Conservation (phyloP, 148 eudicot genomes). For the Beta vulgaris region DNA sequence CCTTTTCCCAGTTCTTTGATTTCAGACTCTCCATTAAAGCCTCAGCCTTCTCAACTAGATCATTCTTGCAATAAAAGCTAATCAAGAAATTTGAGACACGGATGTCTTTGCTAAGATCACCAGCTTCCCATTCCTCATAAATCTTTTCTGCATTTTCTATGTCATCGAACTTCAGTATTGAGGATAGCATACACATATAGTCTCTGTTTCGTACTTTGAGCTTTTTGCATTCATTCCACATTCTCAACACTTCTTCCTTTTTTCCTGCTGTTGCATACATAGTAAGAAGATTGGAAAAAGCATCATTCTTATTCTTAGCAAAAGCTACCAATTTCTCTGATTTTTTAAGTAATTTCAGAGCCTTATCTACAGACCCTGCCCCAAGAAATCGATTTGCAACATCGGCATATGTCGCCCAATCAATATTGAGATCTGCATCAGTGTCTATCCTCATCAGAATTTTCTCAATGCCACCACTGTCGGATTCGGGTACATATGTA, state of each 20-base stretch:
- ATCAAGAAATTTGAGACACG: constrained; percentile 37
- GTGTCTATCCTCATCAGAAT: constrained; percentile 33
- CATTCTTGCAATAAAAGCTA: constrained; percentile 35
- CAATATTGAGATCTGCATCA: constrained; percentile 27
- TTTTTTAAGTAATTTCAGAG: constrained; percentile 31
- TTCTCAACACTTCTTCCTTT: constrained; percentile 43
- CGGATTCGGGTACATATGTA: constrained; percentile 27
- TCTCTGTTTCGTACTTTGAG: constrained; percentile 28
- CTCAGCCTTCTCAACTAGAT: constrained; percentile 45
- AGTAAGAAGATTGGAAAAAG: constrained; percentile 28
- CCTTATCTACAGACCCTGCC: constrained; percentile 34
- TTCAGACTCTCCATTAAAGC: constrained; percentile 28
- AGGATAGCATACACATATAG: constrained; percentile 35
- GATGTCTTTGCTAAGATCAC: constrained; percentile 30
- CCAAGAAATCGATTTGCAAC: constrained; percentile 38
- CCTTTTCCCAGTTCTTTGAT: constrained; percentile 31
- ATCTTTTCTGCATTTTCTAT: constrained; percentile 41
- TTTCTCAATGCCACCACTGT: constrained; percentile 27
- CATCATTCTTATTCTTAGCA: constrained; percentile 22
- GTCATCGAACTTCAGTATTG: constrained; percentile 41
- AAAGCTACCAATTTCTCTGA: constrained; percentile 30
- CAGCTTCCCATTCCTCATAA: constrained; percentile 43
- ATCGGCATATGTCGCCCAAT: constrained; percentile 30
- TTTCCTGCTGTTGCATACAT: constrained; percentile 36
- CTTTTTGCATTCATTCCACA: constrained; percentile 39